Evolutionary conservation across 2,329 filamentous ascomycete species (phyloP), one percentile per base, ranked within the genome.

Genomic region (Thielaviopsis euricoi): DNA sequence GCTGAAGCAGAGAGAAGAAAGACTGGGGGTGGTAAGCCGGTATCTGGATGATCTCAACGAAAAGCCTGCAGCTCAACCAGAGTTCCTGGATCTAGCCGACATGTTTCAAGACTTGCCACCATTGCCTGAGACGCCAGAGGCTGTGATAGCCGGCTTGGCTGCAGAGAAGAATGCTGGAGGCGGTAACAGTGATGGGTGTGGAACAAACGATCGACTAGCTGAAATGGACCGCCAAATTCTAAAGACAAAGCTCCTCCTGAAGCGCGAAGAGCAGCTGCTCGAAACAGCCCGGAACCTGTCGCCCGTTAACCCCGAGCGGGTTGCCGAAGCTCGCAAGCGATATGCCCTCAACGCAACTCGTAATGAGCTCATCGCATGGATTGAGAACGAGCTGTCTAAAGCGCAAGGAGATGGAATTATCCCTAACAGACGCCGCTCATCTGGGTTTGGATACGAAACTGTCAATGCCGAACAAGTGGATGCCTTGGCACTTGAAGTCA

Each of bases 311-410:
- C 55, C 60, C 12, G 55, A 58, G 21, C 26, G 54, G 17, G 58
- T 59, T 55, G 63, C 65, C 12, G 66, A 68, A 15, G 63, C 65
- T 56, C 67, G 70, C 17, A 78, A 76, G 61, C 62, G 81, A 2
- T 70, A 74, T 53, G 82, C 82, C 15, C 68, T 85, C 10, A 74
- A 73, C 49, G 70, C 70, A 7, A 79, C 81, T 12, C 74, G 82
- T 17, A 76, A 77, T 55, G 78, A 80, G 61, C 72, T 85, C 55
- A 84, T 85, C 60, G 72, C 69, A 58, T 85, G 82, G 82, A 83
- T 85, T 58, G 82, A 85, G 66, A 71, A 69, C 5, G 82, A 85
- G 65, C 68, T 85, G 22, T 53, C 60, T 60, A 37, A 58, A 65
- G 53, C 53, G 4, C 55, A 56, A 3, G 29, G 43, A 6, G 33